Base-by-base conservation (phyloP, 805 yeast genomes). In the Cyberlindnera mrakii region DNA sequence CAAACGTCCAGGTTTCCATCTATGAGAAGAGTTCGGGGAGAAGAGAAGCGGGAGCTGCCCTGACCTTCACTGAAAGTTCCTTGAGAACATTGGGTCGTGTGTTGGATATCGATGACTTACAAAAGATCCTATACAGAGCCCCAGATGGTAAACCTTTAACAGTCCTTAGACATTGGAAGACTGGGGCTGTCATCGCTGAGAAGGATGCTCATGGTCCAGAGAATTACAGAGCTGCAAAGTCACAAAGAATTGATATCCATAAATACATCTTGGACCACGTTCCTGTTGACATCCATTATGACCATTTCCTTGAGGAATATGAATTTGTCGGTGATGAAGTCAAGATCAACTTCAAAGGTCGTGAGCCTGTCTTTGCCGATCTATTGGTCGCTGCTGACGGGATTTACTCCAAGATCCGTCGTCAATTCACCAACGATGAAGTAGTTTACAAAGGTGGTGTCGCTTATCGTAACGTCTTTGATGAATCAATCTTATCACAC, bases 31-130 rank as follows among this genome's bases (percentile, higher is more conserved):
- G 45, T 30, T 39, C 45, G 9, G 49, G 34, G 3, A 30, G 31
- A 17, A 45, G 51, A 37, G 51, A 48, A 40, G 40, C 51, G 3
- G 51, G 51, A 17, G 51, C 51, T 27, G 51, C 51, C 7, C n/a
- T 48, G 6, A 44, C 51, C 8, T 45, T 42, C 25, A 42, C 44
- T 14, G 49, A 48, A 27, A 35, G 43, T 25, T 40, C 49, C 3
- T 17, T 45, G 18, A 11, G 10, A 7, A 45, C 49, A 11, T 14
- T 48, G 3, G 31, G 33, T 13, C 40, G 19, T 27, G 45, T 48
- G 8, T 14, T 48, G 7, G 47, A 48, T 30, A 48, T 48, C 15
- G 45, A 48, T 33, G 49, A 45, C 3, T 17, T 48, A 4, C 47
- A 48, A 33, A 8, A 30, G 11, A 38, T 48, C 15, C 29, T 48